phyloP scores from a whole-genome alignment of 2,329 filamentous ascomycete genomes.

The Dothideomycetes sp. region DNA sequence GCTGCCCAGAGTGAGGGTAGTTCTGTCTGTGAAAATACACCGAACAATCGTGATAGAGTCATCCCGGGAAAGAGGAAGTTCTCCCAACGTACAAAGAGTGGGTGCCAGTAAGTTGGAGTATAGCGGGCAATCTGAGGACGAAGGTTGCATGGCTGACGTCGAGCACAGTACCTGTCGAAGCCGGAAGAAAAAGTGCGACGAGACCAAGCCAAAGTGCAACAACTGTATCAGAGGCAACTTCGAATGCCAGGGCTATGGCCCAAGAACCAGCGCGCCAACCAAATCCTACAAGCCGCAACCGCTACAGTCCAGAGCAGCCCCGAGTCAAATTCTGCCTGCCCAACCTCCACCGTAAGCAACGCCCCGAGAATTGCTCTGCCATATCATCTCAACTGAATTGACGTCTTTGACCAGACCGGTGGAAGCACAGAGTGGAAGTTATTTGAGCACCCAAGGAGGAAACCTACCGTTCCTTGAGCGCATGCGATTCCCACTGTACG shows the following conservation, averaged over 20 bases:
- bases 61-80: constrained; percentile 77
- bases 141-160: no score
- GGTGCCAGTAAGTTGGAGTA: constrained; percentile 55
- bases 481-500: neutral
- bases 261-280: constrained; percentile 5
- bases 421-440: no score
- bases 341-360: neutral
- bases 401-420: no score
- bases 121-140: no score
- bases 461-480: no score
- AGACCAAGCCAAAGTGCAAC: constrained; percentile 81
- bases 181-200: constrained; percentile 97
- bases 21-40: no score
- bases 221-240: constrained; percentile 90
- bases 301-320: constrained; percentile 2
- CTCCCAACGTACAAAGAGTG: constrained; percentile 91
- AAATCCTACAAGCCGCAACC: neutral
- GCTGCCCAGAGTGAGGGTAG: no score
- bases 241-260: constrained; percentile 77
- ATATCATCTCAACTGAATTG: no score
- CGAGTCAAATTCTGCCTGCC: neutral
- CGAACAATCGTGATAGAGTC: no score
- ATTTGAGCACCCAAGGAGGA: no score
- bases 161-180: constrained; percentile 59
- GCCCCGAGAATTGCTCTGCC: neutral